Base-by-base conservation (phyloP, 2,329 filamentous ascomycete species). In the Thielaviopsis ethacetica region DNA sequence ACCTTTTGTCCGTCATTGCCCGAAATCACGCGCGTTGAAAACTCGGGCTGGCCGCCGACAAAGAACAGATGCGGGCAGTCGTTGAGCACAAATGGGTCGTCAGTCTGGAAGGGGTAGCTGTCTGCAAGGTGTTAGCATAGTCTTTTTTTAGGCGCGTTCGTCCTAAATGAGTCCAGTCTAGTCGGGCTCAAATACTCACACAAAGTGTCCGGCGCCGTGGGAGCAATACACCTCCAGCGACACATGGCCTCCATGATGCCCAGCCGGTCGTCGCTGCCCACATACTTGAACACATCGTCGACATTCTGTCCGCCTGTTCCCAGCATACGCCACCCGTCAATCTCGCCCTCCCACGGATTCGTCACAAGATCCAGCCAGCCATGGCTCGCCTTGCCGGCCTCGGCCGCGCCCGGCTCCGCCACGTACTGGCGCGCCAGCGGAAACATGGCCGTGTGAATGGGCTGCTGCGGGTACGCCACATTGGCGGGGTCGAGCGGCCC, bases 171-270 rank as follows among this genome's bases (percentile, higher is more conserved):
- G 22, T 22, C 12, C 17, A 21, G 5, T 17, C 24, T 17, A 21
- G 19, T 17, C 44, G 19, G 41, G 21, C 27, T 57, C 26, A 59
- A 26, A 6, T 24, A 75, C 86, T 76, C 76, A 91, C 90, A 95
- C 51, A 98, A 69, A 0, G 94, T 98, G 71, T 98, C 94, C 0
- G 94, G 93, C 1, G 93, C 93, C 0, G 93, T 98, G 1, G 93
- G 93, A 5, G 93, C 93, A 64, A 83, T 83, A 67, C 89, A 88
- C 62, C 93, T 80, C 93, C 93, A 98, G 61, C 90, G 79, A 64
- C 95, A 83, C 82, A 95, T 93, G 60, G 85, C 84, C 71, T 97
- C 93, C 86, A 97, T 93, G 79, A 96, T 88, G 53, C 85, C 84
- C 26, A 97, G 68, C 21, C 91, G 75, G 64, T 90, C 83, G 50